These are phyloP conservation scores for Beverwykella pulmonaria DNA, from an alignment of 495 filamentous ascomycete species.

Conservation along the genomic window DNA sequence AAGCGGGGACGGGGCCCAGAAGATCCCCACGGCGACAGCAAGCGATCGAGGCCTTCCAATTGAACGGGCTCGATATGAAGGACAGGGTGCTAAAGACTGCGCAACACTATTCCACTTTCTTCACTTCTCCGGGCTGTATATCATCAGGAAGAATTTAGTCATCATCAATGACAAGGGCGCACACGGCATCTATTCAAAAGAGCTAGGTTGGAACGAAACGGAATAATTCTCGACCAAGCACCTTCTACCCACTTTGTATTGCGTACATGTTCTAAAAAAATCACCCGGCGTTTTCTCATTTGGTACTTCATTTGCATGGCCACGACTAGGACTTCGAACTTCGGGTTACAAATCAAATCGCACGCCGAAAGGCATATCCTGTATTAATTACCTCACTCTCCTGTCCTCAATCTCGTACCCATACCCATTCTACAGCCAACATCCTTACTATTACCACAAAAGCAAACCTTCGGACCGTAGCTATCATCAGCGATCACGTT, in stretches of 20 bases:
- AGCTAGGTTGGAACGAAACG: background rate
- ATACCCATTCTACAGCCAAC: background rate
- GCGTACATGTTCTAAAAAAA: background rate
- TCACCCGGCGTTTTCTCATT: background rate
- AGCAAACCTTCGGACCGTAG: background rate
- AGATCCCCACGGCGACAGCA: conserved; percentile 21
- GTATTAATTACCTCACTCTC: background rate
- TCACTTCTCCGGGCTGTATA: background rate
- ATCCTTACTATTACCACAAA: background rate
- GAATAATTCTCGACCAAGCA: background rate
- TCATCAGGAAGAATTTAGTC: background rate
- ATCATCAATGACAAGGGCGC: background rate
- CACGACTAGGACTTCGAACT: background rate
- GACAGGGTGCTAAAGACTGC: background rate
- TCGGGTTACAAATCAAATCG: background rate
- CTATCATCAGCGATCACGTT: background rate
- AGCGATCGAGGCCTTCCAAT: conserved; percentile 16
- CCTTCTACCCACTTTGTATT: conserved; percentile 2
- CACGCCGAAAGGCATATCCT: background rate
- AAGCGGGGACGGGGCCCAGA: conserved; percentile 33
- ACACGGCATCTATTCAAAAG: background rate
- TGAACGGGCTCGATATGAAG: background rate
- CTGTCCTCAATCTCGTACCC: background rate
- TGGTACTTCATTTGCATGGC: background rate
- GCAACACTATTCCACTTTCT: background rate